Base-by-base conservation (phyloP, 2,329 filamentous ascomycete species). In the Madurella mycetomatis region DNA sequence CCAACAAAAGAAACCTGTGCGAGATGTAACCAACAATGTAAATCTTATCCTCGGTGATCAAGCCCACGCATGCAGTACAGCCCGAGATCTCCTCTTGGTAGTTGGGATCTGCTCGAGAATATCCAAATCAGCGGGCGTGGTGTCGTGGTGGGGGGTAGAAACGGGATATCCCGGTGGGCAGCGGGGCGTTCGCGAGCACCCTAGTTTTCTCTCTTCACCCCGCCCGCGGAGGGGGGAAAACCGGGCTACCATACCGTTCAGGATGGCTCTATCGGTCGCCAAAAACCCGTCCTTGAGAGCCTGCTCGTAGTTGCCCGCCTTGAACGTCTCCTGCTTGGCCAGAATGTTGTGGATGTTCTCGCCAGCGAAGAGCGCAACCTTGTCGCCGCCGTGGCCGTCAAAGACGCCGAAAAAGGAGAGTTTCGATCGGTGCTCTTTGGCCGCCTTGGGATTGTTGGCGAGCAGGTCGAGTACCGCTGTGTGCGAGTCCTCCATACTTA, bases 401-500 rank as follows among this genome's bases (percentile, higher is more conserved):
- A 95, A 99, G 62, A 99, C 94, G 67, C 92, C 94, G 69, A 99
- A 99, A 77, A 96, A 97, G 64, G 91, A 91, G 67, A 97, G 79
- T 69, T 88, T 85, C 65, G 86, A 83, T 65, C 85, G 77, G 65
- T 86, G 81, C 49, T 84, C 83, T 64, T 86, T 81, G 62, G 84
- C 76, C 25, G 83, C 79, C 52, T 85, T 70, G 57, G 70, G 69
- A 55, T 73, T 67, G 54, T 70, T 66, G 57, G 84, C 78, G 67
- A 94, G 83, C 63, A 97, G 84, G 73, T 97, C 90, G 70, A 99
- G 87, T 49, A 97, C 77, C 53, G 88, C 83, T 58, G 89, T 90
- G 76, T 99, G 94, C 60, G 94, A 86, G 72, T 99, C 94, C 73
- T 99, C 94, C 94, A 99, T 99, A 79, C 90, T 96, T 76, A 99